Percentiles rank a stretch among this genome's conserved stretches.
These are phyloP conservation scores for Lecanoromycetidae sp. DNA, from an alignment of 2,329 filamentous ascomycete genomes.

Conservation along the genomic window DNA sequence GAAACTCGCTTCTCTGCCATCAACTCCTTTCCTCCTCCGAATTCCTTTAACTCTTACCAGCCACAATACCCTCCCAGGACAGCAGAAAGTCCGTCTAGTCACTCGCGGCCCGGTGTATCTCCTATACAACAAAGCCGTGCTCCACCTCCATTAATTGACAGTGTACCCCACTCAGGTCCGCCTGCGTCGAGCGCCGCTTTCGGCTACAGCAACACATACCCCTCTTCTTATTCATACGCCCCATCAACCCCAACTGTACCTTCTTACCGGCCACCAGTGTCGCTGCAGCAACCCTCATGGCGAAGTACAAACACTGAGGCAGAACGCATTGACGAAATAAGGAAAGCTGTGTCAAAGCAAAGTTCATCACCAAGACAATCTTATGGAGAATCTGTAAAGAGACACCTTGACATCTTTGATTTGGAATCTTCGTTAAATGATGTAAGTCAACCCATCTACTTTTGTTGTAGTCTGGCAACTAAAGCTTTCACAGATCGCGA, in stretches of 20 bases:
- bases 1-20: slow-evolving; percentile 1
- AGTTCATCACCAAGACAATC: slow-evolving; percentile 23
- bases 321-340: slow-evolving; percentile 26
- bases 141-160: slow-evolving; percentile 4
- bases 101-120: slow-evolving; percentile 20
- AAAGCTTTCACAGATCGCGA: slow-evolving; percentile 28
- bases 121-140: slow-evolving; percentile 12
- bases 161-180: neutral
- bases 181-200: slow-evolving; percentile 1
- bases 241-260: slow-evolving; percentile 15
- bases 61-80: slow-evolving; percentile 15
- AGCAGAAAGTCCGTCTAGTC: slow-evolving; percentile 17
- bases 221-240: slow-evolving; percentile 24
- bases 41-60: slow-evolving; percentile 10
- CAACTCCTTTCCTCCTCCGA: neutral
- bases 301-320: slow-evolving; percentile 4
- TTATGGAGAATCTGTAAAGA: slow-evolving; percentile 43
- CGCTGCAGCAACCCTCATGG: slow-evolving; percentile 15
- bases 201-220: slow-evolving; percentile 27
- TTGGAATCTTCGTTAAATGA: slow-evolving; percentile 40
- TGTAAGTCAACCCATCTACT: slow-evolving; percentile 24
- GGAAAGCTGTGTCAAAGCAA: slow-evolving; percentile 20
- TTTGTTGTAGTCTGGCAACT: neutral
- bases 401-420: slow-evolving; percentile 52
- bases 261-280: slow-evolving; percentile 25